Percentiles rank a stretch among this genome's conserved stretches.
Conservation (phyloP, 2,329 filamentous ascomycete genomes). For the Fusarium mangiferae region DNA sequence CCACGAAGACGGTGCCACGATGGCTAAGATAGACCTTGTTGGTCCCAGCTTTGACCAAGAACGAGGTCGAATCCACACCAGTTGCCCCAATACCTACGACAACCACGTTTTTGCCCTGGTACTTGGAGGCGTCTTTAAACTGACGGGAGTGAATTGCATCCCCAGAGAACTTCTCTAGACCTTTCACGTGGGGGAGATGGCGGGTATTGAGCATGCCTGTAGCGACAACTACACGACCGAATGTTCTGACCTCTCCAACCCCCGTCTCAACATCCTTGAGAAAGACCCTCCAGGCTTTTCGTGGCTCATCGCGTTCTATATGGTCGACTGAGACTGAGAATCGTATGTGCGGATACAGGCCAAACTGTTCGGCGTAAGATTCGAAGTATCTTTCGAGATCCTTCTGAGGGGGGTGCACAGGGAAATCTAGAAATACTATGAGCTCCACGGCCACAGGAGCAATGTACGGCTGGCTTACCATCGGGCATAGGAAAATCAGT, state of each 20-base stretch:
- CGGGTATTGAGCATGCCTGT: constrained; percentile 49
- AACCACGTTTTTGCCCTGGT: constrained; percentile 56
- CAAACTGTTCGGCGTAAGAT: constrained; percentile 47
- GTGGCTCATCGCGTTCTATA: constrained; percentile 42
- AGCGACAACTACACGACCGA: constrained; percentile 52
- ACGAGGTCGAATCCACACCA: constrained; percentile 45
- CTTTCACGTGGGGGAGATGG: constrained; percentile 50
- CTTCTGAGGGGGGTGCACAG: constrained; percentile 41
- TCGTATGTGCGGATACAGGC: constrained; percentile 41
- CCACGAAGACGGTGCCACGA: constrained; percentile 45
- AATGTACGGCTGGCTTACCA: constrained; percentile 20
- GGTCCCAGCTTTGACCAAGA: constrained; percentile 45
- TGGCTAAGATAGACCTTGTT: constrained; percentile 57
- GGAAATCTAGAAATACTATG: constrained; percentile 17
- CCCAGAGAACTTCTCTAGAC: constrained; percentile 53
- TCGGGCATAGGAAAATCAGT: constrained; percentile 50
- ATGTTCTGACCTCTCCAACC: constrained; percentile 29
- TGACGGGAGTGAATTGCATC: constrained; percentile 53
- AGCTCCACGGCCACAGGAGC: neutral
- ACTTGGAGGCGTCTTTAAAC: constrained; percentile 48
- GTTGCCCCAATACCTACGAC: constrained; percentile 58
- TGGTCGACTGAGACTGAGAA: constrained; percentile 43
- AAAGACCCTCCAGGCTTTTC: constrained; percentile 44
- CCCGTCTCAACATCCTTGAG: constrained; percentile 39
- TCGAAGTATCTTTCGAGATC: constrained; percentile 48